phyloP scores from a whole-genome alignment of 176 grass and related monocot species.

The Metroxylon sagu region DNA sequence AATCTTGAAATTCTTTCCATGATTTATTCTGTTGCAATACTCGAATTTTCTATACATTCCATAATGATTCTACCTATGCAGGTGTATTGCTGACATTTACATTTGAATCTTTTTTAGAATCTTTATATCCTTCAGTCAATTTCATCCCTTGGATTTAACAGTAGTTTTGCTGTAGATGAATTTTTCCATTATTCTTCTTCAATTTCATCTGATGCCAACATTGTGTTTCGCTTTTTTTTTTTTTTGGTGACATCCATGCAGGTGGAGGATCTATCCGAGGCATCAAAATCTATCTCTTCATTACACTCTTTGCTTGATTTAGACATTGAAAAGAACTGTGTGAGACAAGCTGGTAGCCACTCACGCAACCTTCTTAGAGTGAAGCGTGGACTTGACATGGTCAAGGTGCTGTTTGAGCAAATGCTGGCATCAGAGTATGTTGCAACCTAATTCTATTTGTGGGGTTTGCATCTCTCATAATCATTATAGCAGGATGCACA shows the following conservation, averaged over 20 bases:
- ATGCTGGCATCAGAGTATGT: conserved; percentile 66
- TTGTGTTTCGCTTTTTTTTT: background rate
- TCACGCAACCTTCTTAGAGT: conserved; percentile 85
- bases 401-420: conserved; percentile 85
- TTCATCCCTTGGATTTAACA: too few species aligned
- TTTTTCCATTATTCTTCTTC: too few species aligned
- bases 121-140: too few species aligned
- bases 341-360: conserved; percentile 53
- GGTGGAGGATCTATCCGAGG: conserved; percentile 71
- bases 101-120: too few species aligned
- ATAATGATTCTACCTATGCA: too few species aligned
- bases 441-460: background rate
- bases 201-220: background rate
- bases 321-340: conserved; percentile 51
- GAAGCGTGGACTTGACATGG: conserved; percentile 80
- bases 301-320: conserved; percentile 65
- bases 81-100: too few species aligned
- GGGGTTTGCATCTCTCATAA: too few species aligned
- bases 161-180: too few species aligned
- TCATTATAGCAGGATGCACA: too few species aligned
- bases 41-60: too few species aligned
- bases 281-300: conserved; percentile 69
- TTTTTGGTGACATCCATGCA: conserved; percentile 16
- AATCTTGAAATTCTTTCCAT: too few species aligned
- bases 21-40: too few species aligned